A percentile compares a stretch with the other conserved stretches of the same genome.
Evolutionary conservation across 495 filamentous ascomycete species (phyloP).

Genomic region (Penicillium pancosmium): DNA sequence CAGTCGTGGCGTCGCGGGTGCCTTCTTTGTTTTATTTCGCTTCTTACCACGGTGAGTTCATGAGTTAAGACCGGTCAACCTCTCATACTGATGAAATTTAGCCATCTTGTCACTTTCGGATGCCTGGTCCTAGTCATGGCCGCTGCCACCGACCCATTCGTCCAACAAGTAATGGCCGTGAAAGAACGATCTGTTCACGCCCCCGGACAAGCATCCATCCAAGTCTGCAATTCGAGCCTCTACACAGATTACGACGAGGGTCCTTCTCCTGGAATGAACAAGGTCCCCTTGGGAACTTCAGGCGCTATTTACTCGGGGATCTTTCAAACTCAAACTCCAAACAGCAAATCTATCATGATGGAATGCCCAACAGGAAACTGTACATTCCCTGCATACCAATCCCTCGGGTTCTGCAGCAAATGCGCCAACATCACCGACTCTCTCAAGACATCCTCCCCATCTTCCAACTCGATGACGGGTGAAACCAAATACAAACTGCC

Average conservation of each 20-base stretch:
- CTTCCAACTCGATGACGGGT: not conserved
- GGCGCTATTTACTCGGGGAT: conserved; percentile 44
- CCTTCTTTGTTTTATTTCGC: conserved; percentile 34
- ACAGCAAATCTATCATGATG: conserved; percentile 22
- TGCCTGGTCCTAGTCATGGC: conserved; percentile 41
- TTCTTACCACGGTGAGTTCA: conserved; percentile 28
- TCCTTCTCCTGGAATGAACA: conserved; percentile 31
- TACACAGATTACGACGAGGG: conserved; percentile 33
- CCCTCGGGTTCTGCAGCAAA: conserved; percentile 47
- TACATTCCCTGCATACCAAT: conserved; percentile 43
- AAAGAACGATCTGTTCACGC: conserved; percentile 24
- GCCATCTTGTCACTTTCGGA: conserved; percentile 44
- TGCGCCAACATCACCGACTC: conserved; percentile 39
- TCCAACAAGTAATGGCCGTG: conserved; percentile 45
- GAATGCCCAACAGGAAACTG: conserved; percentile 49
- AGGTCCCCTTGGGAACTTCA: conserved; percentile 32
- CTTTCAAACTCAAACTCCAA: conserved; percentile 24
- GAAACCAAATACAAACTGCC: conserved; percentile 19
- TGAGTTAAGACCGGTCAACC: too few relatives aligned
- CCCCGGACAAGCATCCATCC: conserved; percentile 21
- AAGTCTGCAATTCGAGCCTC: conserved; percentile 28
- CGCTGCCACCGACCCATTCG: conserved; percentile 46
- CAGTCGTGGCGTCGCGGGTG: conserved; percentile 39
- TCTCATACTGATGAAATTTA: conserved; percentile 7
- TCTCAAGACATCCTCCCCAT: conserved; percentile 14